A percentile compares a stretch with the other conserved stretches of the same genome.
Conservation (phyloP, 2,329 filamentous ascomycete species). For the Dothiorella sarmentorum region DNA sequence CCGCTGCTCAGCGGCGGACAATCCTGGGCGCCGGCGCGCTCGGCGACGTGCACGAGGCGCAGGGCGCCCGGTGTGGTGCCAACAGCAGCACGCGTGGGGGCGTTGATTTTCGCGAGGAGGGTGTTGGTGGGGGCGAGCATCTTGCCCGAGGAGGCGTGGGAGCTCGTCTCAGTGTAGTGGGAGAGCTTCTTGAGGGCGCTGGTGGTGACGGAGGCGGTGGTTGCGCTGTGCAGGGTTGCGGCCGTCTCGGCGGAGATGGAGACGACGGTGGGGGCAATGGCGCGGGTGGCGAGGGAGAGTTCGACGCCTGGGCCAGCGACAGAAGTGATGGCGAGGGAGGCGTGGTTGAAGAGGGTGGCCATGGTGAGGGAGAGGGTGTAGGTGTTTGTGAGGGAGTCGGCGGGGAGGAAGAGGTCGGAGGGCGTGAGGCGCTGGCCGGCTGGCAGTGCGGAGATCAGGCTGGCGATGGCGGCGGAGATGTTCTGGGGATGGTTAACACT, state of each 20-base stretch:
- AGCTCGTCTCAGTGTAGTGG: constrained; percentile 68
- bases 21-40: constrained; percentile 59
- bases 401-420: constrained; percentile 79
- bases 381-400: constrained; percentile 73
- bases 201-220: constrained; percentile 56
- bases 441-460: constrained; percentile 73
- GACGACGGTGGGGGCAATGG: constrained; percentile 76
- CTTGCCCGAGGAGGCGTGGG: constrained; percentile 64
- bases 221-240: constrained; percentile 62
- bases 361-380: constrained; percentile 79
- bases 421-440: constrained; percentile 68
- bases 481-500: constrained; percentile 50
- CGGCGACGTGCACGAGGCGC: constrained; percentile 75
- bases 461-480: constrained; percentile 80
- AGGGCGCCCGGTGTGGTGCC: constrained; percentile 68
- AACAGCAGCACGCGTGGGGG: constrained; percentile 56
- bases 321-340: constrained; percentile 83
- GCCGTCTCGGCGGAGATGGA: constrained; percentile 74
- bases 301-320: constrained; percentile 73
- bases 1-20: constrained; percentile 63
- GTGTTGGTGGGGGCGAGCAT: constrained; percentile 70
- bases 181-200: constrained; percentile 64
- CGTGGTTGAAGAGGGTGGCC: constrained; percentile 77
- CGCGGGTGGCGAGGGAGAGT: constrained; percentile 67
- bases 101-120: constrained; percentile 60